Evolutionary conservation across 257 asterid species (phyloP), one percentile per base, ranked within the genome.

Genomic region (Avicennia marina): DNA sequence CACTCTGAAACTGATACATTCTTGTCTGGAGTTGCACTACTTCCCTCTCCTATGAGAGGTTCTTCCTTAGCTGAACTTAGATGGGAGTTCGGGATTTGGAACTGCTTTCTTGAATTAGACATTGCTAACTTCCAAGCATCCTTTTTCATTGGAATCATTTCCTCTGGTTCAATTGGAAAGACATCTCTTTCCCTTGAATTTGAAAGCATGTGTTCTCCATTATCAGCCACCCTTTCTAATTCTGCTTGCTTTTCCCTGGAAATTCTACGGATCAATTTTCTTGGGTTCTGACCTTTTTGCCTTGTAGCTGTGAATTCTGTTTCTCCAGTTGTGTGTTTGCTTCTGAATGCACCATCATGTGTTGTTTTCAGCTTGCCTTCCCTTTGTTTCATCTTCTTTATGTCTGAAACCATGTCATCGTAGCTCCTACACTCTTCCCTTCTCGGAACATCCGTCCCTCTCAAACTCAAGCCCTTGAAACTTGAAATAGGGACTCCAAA

Each of bases 381-480:
- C 54, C 52, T 66, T 25, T 61, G 78, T 10, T 51, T 72, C 66
- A 41, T 50, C 72, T 41, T 69, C 56, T 58, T 74, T 3, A 63
- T 13, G 29, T 76, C 75, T 5, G 58, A 50, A 22, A 78, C 78
- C 84, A 68, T 73, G 55, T 66, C 79, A 17, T 53, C 69, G 12
- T 72, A 77, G 53, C 57, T 77, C 40, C 39, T 53, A 19, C 34
- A 34, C 21, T 66, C 72, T 9, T 32, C 74, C 19, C 26, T 19
- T 16, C 43, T 32, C 13, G 41, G 31, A n/a, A 12, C 20, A 22
- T 68, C 78, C 19, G 20, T 44, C 10, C 46, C 54, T 17, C 29
- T 34, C 21, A 32, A 58, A n/a, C 41, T 42, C 15, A 31, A 43
- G 57, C 62, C 42, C 68, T 33, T 57, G 17, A 52, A 67, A 31